Base-by-base conservation (phyloP, 257 asterid species). In the Ophiorrhiza pumila region DNA sequence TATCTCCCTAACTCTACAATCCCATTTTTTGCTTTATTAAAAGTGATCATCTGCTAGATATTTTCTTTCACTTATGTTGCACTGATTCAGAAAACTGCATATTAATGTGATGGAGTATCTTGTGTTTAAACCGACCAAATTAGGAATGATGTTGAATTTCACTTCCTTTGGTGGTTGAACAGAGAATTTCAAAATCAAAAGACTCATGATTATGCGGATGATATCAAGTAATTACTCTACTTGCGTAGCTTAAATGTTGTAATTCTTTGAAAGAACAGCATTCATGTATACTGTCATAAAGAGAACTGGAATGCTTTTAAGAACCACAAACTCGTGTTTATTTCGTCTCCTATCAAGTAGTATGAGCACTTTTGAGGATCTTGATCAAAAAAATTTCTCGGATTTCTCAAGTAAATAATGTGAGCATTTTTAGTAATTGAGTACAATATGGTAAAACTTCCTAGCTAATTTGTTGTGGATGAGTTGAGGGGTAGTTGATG, bases 121-220 rank as follows among this genome's bases (percentile, higher is more conserved):
- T 45, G 17, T 12, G 37, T 11, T 58, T 61, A 29, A 18, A 59
- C 53, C 74, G 72, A 68, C 53, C 42, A 37, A 25, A 35, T 43
- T 35, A 59, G 52, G 22, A 76, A 71, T 69, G 46, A 76, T 61
- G 55, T 60, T 25, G 65, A 60, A 42, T 27, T 76, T 76, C 59
- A 29, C 69, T 69, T 7, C 37, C 75, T 76, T 47, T 14, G 80
- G 71, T 69, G 49, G 80, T 69, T 76, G 71, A 61, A 63, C 31
- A 20, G n/a, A 20, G n/a, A 5, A 14, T 15, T 15, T 52, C 35
- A 69, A 53, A 56, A 39, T 49, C 55, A 46, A 76, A 46, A 35
- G 22, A 0, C 27, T 41, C 27, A 74, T 69, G 71, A 76, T 76
- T 50, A 18, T 25, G 59, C 11, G 39, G 20, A 61, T 35, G 65